Base-by-base conservation (phyloP, 805 yeast species). In the Isabelozyma heimii region DNA sequence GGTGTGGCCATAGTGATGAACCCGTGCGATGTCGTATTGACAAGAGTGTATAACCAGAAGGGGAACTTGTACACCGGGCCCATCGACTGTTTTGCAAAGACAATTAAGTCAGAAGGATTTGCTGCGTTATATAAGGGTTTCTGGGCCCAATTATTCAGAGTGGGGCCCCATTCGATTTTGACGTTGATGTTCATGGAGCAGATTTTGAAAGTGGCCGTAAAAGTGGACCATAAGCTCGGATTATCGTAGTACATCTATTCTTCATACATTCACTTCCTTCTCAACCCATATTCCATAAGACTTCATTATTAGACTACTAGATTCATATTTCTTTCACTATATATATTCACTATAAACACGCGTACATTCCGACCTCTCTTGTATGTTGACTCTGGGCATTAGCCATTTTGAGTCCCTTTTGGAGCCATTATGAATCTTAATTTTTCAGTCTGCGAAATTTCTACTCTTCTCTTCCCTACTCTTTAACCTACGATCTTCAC, bases 1-100 rank as follows among this genome's bases (percentile, higher is more conserved):
- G 97, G 97, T 58, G 98, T 94, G 30, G 91, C 95, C 45, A 75
- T 91, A 16, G 96, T 89, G 30, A 92, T 94, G 97, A 94, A 91
- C 66, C 98, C 99, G 13, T 91, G 97, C 82, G 99, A 94, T 68
- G 98, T 94, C 42, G 80, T 94, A 46, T 75, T 94, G 70, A 94
- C 99, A 1, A 82, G 99, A 73, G 86, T 94, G 66, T 94, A 92
- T 71, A 94, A 94, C 69, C 98, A 94, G 67, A 88, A 85, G 68
- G 97, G 96, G 44, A 79, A 88, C 60, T 79, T 87, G 46, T 94
- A 94, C 70, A 77, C 73, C 45, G 96, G 96, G 8, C 95, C 97
- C 1, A 56, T 91, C 20, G 99, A 94, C 69, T 94, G 99, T 75
- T 74, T 91, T 47, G 60, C 82, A 47, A 92, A 94, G 69, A 91